Conservation (phyloP, 116 monocot species). For the Iris pallida region DNA sequence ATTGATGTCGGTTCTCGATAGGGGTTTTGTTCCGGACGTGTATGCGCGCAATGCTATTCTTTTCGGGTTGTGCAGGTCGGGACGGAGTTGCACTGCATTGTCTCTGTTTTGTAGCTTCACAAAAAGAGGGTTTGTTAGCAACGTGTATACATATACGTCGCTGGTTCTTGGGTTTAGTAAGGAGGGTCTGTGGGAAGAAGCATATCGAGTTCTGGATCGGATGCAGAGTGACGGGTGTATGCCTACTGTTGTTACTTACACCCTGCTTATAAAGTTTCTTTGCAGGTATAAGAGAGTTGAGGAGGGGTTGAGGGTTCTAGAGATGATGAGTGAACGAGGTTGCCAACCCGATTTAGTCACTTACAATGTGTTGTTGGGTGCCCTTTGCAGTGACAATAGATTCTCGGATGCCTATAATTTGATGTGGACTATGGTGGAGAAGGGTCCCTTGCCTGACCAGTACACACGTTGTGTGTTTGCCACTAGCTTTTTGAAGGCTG, state of each 20-base stretch:
- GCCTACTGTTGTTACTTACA: constrained; percentile 54
- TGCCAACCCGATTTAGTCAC: constrained; percentile 40
- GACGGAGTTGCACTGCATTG: constrained; percentile 25
- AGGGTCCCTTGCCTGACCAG: constrained; percentile 32
- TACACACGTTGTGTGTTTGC: constrained; percentile 33
- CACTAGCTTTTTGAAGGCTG: constrained; percentile 39
- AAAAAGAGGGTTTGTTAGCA: constrained; percentile 45
- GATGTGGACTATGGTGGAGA: constrained; percentile 29
- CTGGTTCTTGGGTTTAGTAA: constrained; percentile 46
- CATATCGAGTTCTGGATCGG: constrained; percentile 26
- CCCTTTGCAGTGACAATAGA: constrained; percentile 21
- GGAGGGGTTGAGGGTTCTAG: constrained; percentile 30
- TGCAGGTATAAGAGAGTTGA: constrained; percentile 28
- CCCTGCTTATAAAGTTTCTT: constrained; percentile 40
- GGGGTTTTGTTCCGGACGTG: constrained; percentile 35
- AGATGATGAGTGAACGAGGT: constrained; percentile 25
- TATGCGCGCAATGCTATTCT: constrained; percentile 55
- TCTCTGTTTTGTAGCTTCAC: constrained; percentile 42
- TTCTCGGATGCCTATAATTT: constrained; percentile 36
- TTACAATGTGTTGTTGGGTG: constrained; percentile 52
- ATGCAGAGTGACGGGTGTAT: constrained; percentile 36
- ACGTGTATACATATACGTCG: constrained; percentile 51
- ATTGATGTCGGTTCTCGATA: constrained; percentile 28
- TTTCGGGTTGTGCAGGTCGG: constrained; percentile 44
- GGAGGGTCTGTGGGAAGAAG: constrained; percentile 47